Evolutionary conservation across 2,329 filamentous ascomycete genomes (phyloP), one percentile per base, ranked within the genome.

Genomic region (Paramyrothecium sp.): DNA sequence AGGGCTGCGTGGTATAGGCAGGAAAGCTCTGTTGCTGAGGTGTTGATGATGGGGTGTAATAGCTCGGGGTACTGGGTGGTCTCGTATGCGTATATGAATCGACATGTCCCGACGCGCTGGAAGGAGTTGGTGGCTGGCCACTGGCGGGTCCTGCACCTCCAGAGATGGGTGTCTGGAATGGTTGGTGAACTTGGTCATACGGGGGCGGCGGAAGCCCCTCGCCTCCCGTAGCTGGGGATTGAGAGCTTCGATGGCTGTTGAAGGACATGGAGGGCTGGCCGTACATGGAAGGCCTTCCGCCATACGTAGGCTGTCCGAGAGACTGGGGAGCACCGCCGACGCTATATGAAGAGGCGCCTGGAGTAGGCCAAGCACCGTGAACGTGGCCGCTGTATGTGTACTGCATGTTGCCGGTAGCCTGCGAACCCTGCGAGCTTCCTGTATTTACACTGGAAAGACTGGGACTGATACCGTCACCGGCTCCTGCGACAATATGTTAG

Each of bases 171-270:
- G 83, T 82, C 59, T 86, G 81, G 69, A 88, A 91, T 34, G 86
- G 79, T 49, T 87, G 83, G 59, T 89, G 81, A 62, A 87, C 85
- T 60, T 85, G 78, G 61, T 90, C 88, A 73, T 88, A 91, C 7
- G 88, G 82, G 58, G 89, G 85, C 55, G 84, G 80, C 59, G 89
- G 83, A 55, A 93, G 77, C 52, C 80, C 81, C 68, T 91, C 86
- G 51, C 78, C 79, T 26, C 80, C 77, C 8, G 83, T 80, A 11
- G 77, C 71, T 16, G 89, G 88, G 22, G 73, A 74, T 54, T 71
- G 71, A 3, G 74, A 71, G 60, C 64, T 71, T 55, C 73, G 65
- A 33, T 72, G 69, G 53, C 65, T 66, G 56, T 64, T 66, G 47
- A 67, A 72, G 23, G 68, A 60, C 67, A 84, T 76, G 30, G 84